Evolutionary conservation across 495 filamentous ascomycete genomes (phyloP), one percentile per base, ranked within the genome.

Genomic region (Podospora sp.): DNA sequence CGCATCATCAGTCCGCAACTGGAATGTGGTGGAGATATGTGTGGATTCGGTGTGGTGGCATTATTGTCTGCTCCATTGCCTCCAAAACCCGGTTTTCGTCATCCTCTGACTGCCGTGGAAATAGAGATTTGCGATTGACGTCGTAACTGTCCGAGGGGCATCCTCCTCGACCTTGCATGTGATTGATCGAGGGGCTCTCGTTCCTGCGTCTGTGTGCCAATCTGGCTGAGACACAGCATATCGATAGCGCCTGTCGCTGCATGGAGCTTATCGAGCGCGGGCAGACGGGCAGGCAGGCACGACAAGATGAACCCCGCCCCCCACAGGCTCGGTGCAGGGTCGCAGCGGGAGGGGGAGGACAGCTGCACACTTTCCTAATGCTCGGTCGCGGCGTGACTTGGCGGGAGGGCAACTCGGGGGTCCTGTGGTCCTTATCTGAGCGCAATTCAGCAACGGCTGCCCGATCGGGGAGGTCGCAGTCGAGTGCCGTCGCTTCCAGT

Each of bases 391-490:
- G 52, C 56, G 62, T 22, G 35, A 62, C 52, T 52, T 63, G 50
- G 67, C 22, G 22, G 22, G 53, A 25, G 22, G 53, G 21, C 53
- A 3, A 18, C 26, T 57, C 53, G 26, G 53, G 22, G 53, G 53
- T 57, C 26, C 40, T 46, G 29, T 33, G 53, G 53, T 57, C 26
- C 40, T 46, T 46, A 46, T 46, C 40, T 46, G 40, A 46, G 40
- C 40, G 40, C 40, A 46, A 12, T 18, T 46, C 40, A 46, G 14
- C 40, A 46, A 46, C 71, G 71, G 65, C 66, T 75, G 52, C 72
- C 72, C 53, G 62, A 68, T 68, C 63, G 65, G 72, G 72, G 71
- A 75, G 72, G 71, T 75, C 67, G 60, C 50, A 65, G 51, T 40
- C 53, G 55, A 70, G 26, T 67, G 65, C 49, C 59, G 63, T 62